Evolutionary conservation across 208 protist species (phyloP), one percentile per base, ranked within the genome.

Genomic region (Wallacemonas collosoma): DNA sequence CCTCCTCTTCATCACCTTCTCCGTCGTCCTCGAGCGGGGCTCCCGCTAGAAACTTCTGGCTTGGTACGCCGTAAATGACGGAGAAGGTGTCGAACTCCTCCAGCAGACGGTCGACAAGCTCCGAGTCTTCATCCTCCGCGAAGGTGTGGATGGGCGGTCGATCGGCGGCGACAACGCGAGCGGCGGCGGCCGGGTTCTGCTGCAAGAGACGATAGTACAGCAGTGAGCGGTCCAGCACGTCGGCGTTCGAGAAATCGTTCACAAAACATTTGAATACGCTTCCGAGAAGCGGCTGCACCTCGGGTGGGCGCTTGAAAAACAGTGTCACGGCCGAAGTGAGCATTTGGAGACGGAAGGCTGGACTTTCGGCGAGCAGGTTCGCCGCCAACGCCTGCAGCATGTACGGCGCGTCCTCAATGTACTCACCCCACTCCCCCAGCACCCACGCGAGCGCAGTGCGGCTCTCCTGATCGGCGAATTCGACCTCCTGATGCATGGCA

Each of bases 251-350:
- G 71, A 90, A 89, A 76, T 98, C 94, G 73, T 84, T 82, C 36
- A 95, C 79, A 39, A 93, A 83, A 4, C 76, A 51, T 15, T 85
- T 72, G 53, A 98, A 87, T 48, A 98, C 68, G 17, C 51, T 53
- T 8, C 94, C 93, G 36, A 98, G 86, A 40, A 97, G 82, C 5
- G 44, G 62, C 73, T 98, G 91, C 81, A 95, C 89, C 76, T 98
- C 95, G 0, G 88, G 83, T 2, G 96, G 93, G 4, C 95, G 83
- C 75, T 97, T 96, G 81, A 98, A 97, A 68, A 98, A 98, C 26
- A 98, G 79, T 63, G 82, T 97, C 36, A 94, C 71, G 11, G 87
- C 70, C 9, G 94, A 77, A 9, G 95, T 95, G 2, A 98, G 87
- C 70, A 98, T 82, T 72, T 97, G 91, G 54, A 85, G 55, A 12